These are phyloP conservation scores for Macrophomina phaseolina DNA, from an alignment of 2,329 filamentous ascomycete species.

Conservation along the genomic window DNA sequence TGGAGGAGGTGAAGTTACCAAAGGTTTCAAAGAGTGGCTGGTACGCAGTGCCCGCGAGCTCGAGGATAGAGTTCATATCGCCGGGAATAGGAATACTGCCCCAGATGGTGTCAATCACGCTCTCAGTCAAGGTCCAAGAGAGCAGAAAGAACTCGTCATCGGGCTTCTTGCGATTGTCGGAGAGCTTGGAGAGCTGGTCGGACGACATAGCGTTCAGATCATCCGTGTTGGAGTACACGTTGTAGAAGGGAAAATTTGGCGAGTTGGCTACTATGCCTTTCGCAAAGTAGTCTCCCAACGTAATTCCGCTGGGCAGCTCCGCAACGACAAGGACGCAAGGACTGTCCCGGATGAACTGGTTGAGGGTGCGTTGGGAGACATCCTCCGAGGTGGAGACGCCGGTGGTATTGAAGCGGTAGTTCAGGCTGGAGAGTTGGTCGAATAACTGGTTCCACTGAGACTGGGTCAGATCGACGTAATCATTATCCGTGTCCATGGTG, in stretches of 20 bases:
- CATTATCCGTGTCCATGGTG: conserved; percentile 49
- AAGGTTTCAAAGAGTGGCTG: conserved; percentile 41
- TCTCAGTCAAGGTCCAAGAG: conserved; percentile 46
- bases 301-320: conserved; percentile 39
- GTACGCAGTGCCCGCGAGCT: conserved; percentile 38
- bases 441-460: conserved; percentile 53
- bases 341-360: conserved; percentile 45
- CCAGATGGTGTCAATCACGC: conserved; percentile 36
- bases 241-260: conserved; percentile 43
- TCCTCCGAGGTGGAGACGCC: conserved; percentile 36
- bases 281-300: conserved; percentile 37
- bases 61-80: conserved; percentile 41
- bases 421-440: conserved; percentile 48
- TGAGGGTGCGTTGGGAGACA: conserved; percentile 41
- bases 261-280: conserved; percentile 42
- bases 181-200: conserved; percentile 47
- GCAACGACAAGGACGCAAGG: conserved; percentile 44
- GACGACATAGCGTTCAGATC: conserved; percentile 39
- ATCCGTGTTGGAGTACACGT: conserved; percentile 46
- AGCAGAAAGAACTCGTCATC: conserved; percentile 44
- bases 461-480: conserved; percentile 46
- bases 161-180: conserved; percentile 37
- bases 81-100: conserved; percentile 35
- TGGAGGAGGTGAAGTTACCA: conserved; percentile 43
- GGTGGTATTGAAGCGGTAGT: conserved; percentile 46